Evolutionary conservation across 2,329 filamentous ascomycete genomes (phyloP).

Genomic region (Penicillium sp.): DNA sequence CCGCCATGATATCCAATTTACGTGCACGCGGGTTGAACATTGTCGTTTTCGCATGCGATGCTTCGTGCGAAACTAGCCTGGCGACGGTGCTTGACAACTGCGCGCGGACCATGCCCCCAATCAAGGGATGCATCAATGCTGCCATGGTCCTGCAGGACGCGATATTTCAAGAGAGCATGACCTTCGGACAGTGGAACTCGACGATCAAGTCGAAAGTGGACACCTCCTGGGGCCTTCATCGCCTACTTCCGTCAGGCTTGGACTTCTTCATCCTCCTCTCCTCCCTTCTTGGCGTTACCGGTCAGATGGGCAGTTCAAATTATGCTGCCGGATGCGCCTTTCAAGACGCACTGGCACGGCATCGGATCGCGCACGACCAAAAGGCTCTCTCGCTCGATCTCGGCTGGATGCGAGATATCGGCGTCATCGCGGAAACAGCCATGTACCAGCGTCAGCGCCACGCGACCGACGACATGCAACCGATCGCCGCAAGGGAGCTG

Average conservation of each 20-base stretch:
- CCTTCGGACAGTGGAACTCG: constrained; percentile 35
- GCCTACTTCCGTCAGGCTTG: constrained; percentile 32
- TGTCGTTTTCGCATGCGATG: constrained; percentile 22
- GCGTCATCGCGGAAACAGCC: constrained; percentile 23
- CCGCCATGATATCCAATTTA: constrained; percentile 14
- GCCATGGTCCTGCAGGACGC: constrained; percentile 29
- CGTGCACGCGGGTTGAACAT: constrained; percentile 11
- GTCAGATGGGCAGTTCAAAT: background rate
- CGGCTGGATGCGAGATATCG: constrained; percentile 15
- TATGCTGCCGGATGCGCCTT: constrained; percentile 9
- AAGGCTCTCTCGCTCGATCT: constrained; percentile 5
- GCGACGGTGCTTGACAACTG: constrained; percentile 13
- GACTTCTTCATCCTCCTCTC: constrained; percentile 51
- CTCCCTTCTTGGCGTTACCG: constrained; percentile 36
- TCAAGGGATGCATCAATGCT: constrained; percentile 34
- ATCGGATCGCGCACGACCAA: background rate
- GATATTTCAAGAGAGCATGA: constrained; percentile 32
- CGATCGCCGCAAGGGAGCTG: constrained; percentile 30
- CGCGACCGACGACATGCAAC: constrained; percentile 22
- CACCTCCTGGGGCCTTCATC: constrained; percentile 38
- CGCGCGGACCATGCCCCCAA: constrained; percentile 25
- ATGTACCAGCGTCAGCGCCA: constrained; percentile 5
- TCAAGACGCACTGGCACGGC: constrained; percentile 11
- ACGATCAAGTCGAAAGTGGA: constrained; percentile 40
- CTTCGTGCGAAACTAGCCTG: constrained; percentile 11